Conservation (phyloP, 1,284 basidiomycete species). For the Neotropicomus parvogracilis region DNA sequence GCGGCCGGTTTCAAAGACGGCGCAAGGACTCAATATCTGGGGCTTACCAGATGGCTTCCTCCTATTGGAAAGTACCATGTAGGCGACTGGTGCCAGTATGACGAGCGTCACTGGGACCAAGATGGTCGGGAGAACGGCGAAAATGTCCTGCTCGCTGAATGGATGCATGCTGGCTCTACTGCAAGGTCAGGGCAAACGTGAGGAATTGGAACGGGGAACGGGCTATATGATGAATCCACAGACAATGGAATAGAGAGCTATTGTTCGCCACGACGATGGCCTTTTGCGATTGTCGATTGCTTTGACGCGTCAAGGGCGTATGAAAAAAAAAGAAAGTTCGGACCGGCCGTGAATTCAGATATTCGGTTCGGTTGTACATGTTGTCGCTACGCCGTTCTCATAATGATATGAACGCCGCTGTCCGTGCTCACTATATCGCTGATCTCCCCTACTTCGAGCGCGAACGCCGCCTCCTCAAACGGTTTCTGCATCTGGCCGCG, state of each 20-base stretch:
- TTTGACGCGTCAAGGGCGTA: too few species aligned
- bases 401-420: constrained; percentile 93
- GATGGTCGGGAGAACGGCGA: constrained; percentile 6
- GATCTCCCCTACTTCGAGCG: constrained; percentile 77
- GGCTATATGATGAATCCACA: too few species aligned
- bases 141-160: constrained; percentile 2
- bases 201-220: too few species aligned
- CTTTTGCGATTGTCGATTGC: too few species aligned
- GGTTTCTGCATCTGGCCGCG: constrained; percentile 95
- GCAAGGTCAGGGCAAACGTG: too few species aligned
- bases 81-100: constrained; percentile 18
- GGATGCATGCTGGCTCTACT: background rate
- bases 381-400: constrained; percentile 71
- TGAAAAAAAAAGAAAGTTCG: too few species aligned
- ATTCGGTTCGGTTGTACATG: too few species aligned
- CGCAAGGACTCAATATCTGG: background rate
- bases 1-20: background rate
- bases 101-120: constrained; percentile 8
- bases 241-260: too few species aligned
- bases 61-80: constrained; percentile 13
- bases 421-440: constrained; percentile 88
- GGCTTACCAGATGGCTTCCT: constrained; percentile 14
- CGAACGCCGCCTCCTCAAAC: constrained; percentile 91
- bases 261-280: too few species aligned
- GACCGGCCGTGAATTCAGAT: too few species aligned